phyloP scores from a whole-genome alignment of 2,329 filamentous ascomycete species.

The Myotisia sp. region DNA sequence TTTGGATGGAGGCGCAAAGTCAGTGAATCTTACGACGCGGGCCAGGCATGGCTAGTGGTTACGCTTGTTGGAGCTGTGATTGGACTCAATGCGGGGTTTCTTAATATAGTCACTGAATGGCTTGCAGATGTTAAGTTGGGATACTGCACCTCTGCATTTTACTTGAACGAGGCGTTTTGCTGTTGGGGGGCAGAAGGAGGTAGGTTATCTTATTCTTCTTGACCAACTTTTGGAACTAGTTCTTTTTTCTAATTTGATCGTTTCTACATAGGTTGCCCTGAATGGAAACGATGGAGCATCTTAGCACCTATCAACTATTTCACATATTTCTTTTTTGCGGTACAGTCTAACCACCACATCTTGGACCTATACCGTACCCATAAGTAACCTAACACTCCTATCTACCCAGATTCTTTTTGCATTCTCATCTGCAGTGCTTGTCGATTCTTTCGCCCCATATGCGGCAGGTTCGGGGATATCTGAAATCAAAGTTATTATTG shows the following conservation, averaged over 20 bases:
- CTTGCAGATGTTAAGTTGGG: conserved; percentile 88
- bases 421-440: conserved; percentile 64
- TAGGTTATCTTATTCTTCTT: conserved; percentile 27
- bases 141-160: conserved; percentile 91
- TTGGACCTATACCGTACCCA: neutral
- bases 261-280: conserved; percentile 49
- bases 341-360: conserved; percentile 25
- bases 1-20: conserved; percentile 69
- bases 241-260: conserved; percentile 6
- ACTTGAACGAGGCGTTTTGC: conserved; percentile 93
- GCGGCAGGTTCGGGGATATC: conserved; percentile 93
- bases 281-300: conserved; percentile 82
- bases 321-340: conserved; percentile 74
- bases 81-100: conserved; percentile 76
- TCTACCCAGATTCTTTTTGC: conserved; percentile 65
- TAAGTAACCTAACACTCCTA: neutral
- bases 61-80: conserved; percentile 85
- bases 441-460: conserved; percentile 87
- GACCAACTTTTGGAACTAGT: neutral
- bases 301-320: conserved; percentile 70
- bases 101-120: conserved; percentile 97
- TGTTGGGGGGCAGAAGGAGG: conserved; percentile 91
- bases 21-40: conserved; percentile 82
- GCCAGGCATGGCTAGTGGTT: conserved; percentile 95
- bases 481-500: conserved; percentile 98